A percentile compares a stretch with the other conserved stretches of the same genome.
Evolutionary conservation across 108 stramenopile species (phyloP).

Genomic region (Thalassiosira profunda): DNA sequence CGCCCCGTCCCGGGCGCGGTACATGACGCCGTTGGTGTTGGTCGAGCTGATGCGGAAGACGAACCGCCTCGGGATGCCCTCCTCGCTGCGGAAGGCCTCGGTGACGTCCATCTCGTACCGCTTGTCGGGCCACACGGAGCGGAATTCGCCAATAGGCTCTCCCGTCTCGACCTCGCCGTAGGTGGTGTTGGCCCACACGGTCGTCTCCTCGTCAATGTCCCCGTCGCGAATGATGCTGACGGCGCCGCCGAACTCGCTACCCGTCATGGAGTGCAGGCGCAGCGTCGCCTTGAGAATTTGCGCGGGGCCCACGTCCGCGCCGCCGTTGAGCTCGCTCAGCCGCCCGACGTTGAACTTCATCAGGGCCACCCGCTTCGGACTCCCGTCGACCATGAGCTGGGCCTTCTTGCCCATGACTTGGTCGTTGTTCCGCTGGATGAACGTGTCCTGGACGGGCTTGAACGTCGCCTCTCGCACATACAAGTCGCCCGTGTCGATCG

Average conservation of each 20-base stretch:
- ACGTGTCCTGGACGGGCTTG: constrained; percentile 4
- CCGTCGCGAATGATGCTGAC: constrained; percentile 7
- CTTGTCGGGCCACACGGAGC: constrained; percentile 1
- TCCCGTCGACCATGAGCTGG: constrained; percentile 22
- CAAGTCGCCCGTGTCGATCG: background rate
- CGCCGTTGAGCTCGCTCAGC: constrained; percentile 12
- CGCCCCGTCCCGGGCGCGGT: constrained; percentile 18
- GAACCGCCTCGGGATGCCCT: constrained; percentile 2
- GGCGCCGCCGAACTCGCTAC: constrained; percentile 5
- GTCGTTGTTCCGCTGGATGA: constrained; percentile 8
- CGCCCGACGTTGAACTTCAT: constrained; percentile 31
- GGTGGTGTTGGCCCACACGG: constrained; percentile 4
- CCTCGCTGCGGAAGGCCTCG: background rate
- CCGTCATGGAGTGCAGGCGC: constrained; percentile 23
- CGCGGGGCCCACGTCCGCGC: background rate
- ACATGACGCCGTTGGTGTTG: constrained; percentile 21
- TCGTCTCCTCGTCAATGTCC: constrained; percentile 4
- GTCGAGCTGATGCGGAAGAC: constrained; percentile 26
- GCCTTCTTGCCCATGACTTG: background rate
- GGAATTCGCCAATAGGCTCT: background rate
- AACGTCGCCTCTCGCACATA: background rate
- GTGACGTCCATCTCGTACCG: constrained; percentile 7
- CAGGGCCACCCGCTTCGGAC: constrained; percentile 12
- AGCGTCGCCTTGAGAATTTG: constrained; percentile 4
- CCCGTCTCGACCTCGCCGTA: background rate